phyloP scores from a whole-genome alignment of 1,284 basidiomycete genomes.

The Leucoagaricus sp. region DNA sequence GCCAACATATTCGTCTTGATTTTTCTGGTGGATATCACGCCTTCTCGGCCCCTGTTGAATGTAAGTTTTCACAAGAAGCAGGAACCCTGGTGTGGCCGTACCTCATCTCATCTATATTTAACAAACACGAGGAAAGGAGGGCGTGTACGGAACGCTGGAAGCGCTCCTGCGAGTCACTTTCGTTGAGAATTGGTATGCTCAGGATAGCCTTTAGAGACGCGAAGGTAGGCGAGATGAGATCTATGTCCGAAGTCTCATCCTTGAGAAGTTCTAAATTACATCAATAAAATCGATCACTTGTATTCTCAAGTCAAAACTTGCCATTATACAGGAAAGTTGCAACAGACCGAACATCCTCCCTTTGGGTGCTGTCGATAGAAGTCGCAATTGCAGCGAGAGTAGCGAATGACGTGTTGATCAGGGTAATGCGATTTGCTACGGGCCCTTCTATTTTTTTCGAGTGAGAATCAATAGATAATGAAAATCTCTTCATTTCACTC shows the following conservation, averaged over 20 bases:
- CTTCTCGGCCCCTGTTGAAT: constrained; percentile 69
- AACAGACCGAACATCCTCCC: constrained; percentile 80
- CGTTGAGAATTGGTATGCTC: constrained; percentile 44
- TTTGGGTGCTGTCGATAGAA: constrained; percentile 53
- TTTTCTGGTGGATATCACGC: constrained; percentile 78
- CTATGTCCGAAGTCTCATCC: constrained; percentile 79
- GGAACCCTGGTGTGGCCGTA: constrained; percentile 35
- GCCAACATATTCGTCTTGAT: constrained; percentile 91
- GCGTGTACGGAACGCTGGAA: constrained; percentile 79
- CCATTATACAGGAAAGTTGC: constrained; percentile 82
- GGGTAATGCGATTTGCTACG: constrained; percentile 55
- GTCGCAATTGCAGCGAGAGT: constrained; percentile 68
- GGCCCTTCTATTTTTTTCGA: constrained; percentile 37
- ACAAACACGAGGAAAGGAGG: constrained; percentile 80
- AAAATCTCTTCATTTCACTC: constrained; percentile 36
- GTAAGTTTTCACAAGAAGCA: constrained; percentile 1
- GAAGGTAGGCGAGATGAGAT: constrained; percentile 79
- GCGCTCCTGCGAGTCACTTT: constrained; percentile 38
- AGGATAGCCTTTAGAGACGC: constrained; percentile 78
- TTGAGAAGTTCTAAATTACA: constrained; percentile 67
- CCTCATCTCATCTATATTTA: constrained; percentile 93
- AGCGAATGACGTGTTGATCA: constrained; percentile 70
- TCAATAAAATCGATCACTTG: not conserved
- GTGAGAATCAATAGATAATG: not conserved
- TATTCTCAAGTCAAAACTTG: constrained; percentile 30